Conservation (phyloP, 306 rosid genomes). For the Vigna unguiculata region DNA sequence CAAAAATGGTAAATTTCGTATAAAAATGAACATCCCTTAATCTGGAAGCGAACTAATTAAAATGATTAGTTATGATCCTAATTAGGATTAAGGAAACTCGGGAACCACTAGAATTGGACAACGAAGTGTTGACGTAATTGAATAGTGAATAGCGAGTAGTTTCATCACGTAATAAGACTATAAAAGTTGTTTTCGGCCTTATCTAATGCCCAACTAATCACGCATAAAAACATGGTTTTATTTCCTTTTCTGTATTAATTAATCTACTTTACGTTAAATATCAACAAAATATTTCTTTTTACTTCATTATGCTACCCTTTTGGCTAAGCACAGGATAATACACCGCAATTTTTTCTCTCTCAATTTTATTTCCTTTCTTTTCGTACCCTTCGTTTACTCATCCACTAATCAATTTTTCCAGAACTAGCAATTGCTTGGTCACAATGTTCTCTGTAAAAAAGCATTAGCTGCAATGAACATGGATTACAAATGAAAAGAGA, state of each 20-base stretch:
- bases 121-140: conserved; percentile 20
- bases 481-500: neutral
- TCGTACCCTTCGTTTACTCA: neutral
- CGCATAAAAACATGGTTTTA: conserved; percentile 2
- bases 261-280: neutral
- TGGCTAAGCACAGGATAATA: neutral
- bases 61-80: conserved; percentile 2
- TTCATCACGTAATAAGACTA: conserved; percentile 37
- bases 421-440: neutral
- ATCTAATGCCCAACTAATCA: conserved; percentile 27
- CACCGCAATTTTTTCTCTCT: neutral
- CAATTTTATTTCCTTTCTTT: neutral
- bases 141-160: conserved; percentile 36
- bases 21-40: neutral
- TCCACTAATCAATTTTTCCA: neutral
- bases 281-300: neutral
- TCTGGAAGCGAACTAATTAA: conserved; percentile 12
- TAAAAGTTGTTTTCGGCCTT: conserved; percentile 26
- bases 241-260: neutral
- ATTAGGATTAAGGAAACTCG: conserved; percentile 1
- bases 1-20: neutral
- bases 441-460: neutral
- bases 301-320: neutral
- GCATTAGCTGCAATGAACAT: neutral
- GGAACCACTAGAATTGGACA: neutral